These are phyloP conservation scores for Triticum monococcum DNA, from an alignment of 176 grass and related monocot genomes.

Conservation along the genomic window DNA sequence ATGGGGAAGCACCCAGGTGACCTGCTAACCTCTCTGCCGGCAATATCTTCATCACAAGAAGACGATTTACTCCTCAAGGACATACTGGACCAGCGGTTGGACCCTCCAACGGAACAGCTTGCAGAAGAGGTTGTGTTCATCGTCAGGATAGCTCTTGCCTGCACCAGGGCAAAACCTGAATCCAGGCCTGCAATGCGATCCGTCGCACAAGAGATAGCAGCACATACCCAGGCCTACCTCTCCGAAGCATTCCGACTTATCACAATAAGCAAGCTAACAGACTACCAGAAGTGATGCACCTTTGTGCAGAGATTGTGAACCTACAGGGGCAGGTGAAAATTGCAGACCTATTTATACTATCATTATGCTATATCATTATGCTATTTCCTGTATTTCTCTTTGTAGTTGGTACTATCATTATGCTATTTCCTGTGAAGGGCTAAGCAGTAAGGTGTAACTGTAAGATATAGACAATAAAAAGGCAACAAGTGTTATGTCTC, in stretches of 20 bases:
- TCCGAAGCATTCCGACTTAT: constrained; percentile 66
- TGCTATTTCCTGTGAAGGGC: neutral
- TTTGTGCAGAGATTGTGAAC: constrained; percentile 8
- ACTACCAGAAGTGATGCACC: constrained; percentile 62
- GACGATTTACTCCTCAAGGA: constrained; percentile 66
- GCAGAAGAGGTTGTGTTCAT: constrained; percentile 88
- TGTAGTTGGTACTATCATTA: neutral
- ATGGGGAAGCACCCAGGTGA: constrained; percentile 91
- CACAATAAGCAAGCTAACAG: constrained; percentile 66
- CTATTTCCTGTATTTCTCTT: neutral
- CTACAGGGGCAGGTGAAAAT: neutral
- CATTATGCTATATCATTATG: neutral
- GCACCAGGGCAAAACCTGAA: constrained; percentile 57
- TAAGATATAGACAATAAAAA: constrained; percentile 18
- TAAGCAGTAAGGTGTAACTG: constrained; percentile 18
- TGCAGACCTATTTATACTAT: neutral
- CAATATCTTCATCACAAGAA: constrained; percentile 46
- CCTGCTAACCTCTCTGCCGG: constrained; percentile 50
- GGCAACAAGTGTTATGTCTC: neutral
- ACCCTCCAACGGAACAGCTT: constrained; percentile 59
- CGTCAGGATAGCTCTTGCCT: constrained; percentile 65
- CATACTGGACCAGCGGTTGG: constrained; percentile 57
- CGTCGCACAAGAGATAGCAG: constrained; percentile 73
- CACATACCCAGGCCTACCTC: constrained; percentile 63
- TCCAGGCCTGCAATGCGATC: constrained; percentile 76